These are phyloP conservation scores for Arabidopsis lyrata DNA, from an alignment of 441 rosid species.

Conservation along the genomic window DNA sequence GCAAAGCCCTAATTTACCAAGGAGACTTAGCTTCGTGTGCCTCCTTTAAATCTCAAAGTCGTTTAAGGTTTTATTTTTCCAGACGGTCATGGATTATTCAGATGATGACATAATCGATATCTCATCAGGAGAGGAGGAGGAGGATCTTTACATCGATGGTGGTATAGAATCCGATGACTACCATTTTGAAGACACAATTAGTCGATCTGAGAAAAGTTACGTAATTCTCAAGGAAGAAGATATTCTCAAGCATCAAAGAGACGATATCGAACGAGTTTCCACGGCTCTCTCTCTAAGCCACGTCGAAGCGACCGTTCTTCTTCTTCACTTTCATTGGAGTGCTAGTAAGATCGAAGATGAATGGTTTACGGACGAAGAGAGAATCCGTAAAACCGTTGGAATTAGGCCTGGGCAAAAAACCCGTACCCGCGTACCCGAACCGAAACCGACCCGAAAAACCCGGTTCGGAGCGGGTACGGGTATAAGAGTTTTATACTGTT, in stretches of 20 bases:
- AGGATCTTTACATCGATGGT: constrained; percentile 62
- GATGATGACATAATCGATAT: constrained; percentile 59
- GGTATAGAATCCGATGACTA: constrained; percentile 14
- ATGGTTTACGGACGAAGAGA: constrained; percentile 92
- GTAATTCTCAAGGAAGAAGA: constrained; percentile 42
- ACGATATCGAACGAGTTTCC: constrained; percentile 38
- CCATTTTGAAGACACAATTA: too few relatives aligned
- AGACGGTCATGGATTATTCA: constrained; percentile 53
- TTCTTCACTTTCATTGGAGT: constrained; percentile 53
- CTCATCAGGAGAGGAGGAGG: constrained; percentile 54
- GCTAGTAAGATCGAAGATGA: constrained; percentile 76
- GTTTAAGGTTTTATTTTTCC: not conserved
- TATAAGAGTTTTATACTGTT: too few relatives aligned
- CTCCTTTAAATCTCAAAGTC: constrained; percentile 8
- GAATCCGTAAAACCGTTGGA: constrained; percentile 70
- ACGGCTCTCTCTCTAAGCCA: constrained; percentile 36
- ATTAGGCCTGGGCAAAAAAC: too few relatives aligned
- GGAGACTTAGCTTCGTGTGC: not conserved
- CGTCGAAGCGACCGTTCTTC: constrained; percentile 44
- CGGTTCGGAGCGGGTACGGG: too few relatives aligned
- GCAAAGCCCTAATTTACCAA: not conserved
- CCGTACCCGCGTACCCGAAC: too few relatives aligned
- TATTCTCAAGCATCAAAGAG: constrained; percentile 29
- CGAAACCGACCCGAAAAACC: too few relatives aligned
- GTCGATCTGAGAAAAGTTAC: constrained; percentile 10